phyloP scores from a whole-genome alignment of 441 rosid species.

The Hypseocharis bilobata region DNA sequence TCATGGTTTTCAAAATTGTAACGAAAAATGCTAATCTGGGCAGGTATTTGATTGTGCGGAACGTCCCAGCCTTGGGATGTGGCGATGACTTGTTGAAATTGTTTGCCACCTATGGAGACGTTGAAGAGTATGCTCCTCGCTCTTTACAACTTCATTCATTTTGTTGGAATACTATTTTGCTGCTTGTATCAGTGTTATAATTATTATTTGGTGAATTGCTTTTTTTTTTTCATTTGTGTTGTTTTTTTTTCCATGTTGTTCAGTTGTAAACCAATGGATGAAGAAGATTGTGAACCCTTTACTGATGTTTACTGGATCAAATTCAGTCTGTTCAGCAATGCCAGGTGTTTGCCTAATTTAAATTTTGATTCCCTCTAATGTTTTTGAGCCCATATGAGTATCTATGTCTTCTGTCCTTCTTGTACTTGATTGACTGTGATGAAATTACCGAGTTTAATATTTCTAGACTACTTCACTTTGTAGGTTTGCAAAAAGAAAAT shows the following conservation, averaged over 20 bases:
- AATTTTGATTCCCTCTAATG: background rate
- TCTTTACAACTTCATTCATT: background rate
- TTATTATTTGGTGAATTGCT: background rate
- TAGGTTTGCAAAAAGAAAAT: slow-evolving; percentile 80
- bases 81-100: slow-evolving; percentile 63
- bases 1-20: no score
- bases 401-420: background rate
- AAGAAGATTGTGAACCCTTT: slow-evolving; percentile 65
- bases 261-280: slow-evolving; percentile 91
- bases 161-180: background rate
- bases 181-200: background rate
- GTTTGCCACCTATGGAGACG: slow-evolving; percentile 57
- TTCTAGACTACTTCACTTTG: background rate
- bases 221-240: background rate
- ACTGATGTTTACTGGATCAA: slow-evolving; percentile 85
- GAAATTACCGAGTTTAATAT: background rate
- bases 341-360: slow-evolving; percentile 39
- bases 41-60: slow-evolving; percentile 70
- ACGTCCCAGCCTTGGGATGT: slow-evolving; percentile 76
- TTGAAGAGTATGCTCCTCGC: slow-evolving; percentile 53
- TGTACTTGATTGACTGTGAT: background rate
- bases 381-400: background rate
- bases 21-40: background rate
- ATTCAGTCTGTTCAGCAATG: slow-evolving; percentile 49
- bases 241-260: slow-evolving; percentile 4